phyloP scores from a whole-genome alignment of 768 basidiomycete genomes.

The Polyporus arcularius region DNA sequence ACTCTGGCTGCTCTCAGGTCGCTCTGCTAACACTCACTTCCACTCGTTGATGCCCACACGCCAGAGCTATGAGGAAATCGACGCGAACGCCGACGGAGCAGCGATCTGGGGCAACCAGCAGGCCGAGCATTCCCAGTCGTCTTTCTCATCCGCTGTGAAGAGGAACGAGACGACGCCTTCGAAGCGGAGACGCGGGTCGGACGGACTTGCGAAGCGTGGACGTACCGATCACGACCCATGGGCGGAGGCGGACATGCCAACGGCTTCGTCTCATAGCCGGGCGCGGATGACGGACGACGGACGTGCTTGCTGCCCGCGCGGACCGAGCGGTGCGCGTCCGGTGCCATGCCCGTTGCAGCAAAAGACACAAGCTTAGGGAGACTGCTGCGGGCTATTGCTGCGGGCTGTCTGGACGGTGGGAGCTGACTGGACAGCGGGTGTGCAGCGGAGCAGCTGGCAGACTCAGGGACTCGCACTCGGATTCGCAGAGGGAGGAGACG shows the following conservation, averaged over 20 bases:
- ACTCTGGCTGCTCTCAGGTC: too few relatives aligned
- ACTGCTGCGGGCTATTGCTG: too few relatives aligned
- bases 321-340: too few relatives aligned
- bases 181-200: constrained; percentile 33
- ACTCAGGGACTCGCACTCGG: too few relatives aligned
- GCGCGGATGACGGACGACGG: constrained; percentile 27
- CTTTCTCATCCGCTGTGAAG: constrained; percentile 27
- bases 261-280: constrained; percentile 19
- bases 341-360: too few relatives aligned
- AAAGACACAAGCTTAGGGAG: too few relatives aligned
- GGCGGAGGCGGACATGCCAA: background rate
- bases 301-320: too few relatives aligned
- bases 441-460: too few relatives aligned
- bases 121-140: constrained; percentile 15
- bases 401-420: too few relatives aligned
- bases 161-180: constrained; percentile 23
- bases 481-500: too few relatives aligned
- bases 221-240: constrained; percentile 27
- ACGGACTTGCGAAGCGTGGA: constrained; percentile 20
- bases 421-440: too few relatives aligned
- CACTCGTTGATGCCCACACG: background rate
- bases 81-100: background rate
- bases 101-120: constrained; percentile 17
- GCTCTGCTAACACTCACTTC: background rate
- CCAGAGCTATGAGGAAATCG: background rate